Evolutionary conservation across 1,139 yeast species (phyloP).

Genomic region (Hansenula lynferdii): DNA sequence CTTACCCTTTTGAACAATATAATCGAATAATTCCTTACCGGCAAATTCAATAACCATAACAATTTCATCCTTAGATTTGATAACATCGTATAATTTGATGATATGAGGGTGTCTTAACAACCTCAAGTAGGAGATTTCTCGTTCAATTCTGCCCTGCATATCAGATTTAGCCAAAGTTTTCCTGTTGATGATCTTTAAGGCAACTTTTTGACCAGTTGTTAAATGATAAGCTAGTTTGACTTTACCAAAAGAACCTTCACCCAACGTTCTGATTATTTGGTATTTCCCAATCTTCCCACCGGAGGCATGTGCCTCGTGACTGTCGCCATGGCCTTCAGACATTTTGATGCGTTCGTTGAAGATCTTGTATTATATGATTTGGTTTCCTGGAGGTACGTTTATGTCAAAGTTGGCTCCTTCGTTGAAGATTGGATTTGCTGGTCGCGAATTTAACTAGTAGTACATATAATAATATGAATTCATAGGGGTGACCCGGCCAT

Average conservation of each 20-base stretch:
- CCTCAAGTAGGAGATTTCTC: conserved; percentile 89
- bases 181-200: conserved; percentile 88
- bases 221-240: conserved; percentile 93
- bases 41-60: conserved; percentile 98
- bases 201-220: conserved; percentile 91
- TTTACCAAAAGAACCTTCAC: conserved; percentile 97
- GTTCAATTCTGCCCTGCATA: conserved; percentile 95
- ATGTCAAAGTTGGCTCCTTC: not conserved
- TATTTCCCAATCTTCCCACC: conserved; percentile 78
- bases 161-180: conserved; percentile 93
- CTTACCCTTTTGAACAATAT: conserved; percentile 91
- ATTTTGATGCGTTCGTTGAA: conserved; percentile 1
- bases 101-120: conserved; percentile 94
- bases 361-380: not conserved
- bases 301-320: conserved; percentile 20
- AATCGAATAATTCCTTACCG: conserved; percentile 92
- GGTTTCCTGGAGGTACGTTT: not conserved
- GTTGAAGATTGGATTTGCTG: not conserved
- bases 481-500: no score
- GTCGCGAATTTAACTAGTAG: not conserved
- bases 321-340: conserved; percentile 16
- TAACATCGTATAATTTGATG: conserved; percentile 92
- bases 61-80: conserved; percentile 92
- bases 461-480: no score
- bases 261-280: conserved; percentile 89